Percentiles rank a stretch among this genome's conserved stretches.
Evolutionary conservation across 495 filamentous ascomycete genomes (phyloP).

Genomic region (Hyphodiscus hymeniophilus): DNA sequence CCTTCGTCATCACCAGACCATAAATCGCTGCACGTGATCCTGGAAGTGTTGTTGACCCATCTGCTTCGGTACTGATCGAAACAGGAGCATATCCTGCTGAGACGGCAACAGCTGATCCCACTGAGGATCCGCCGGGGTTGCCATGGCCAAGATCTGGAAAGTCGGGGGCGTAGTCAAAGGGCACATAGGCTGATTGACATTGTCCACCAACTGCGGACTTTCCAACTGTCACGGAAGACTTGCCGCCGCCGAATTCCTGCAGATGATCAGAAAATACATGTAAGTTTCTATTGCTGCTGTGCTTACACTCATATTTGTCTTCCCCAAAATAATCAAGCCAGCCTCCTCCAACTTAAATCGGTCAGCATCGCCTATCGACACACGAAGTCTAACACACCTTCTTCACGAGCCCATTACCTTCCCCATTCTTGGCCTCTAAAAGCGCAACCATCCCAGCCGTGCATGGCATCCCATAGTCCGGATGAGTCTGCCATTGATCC

Average conservation of each 20-base stretch:
- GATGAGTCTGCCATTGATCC: neutral
- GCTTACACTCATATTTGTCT: neutral
- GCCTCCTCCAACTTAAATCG: neutral
- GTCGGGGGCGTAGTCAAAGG: neutral
- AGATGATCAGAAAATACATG: neutral
- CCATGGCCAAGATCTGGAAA: neutral
- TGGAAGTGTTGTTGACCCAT: conserved; percentile 33
- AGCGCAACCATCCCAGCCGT: neutral
- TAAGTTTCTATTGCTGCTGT: neutral
- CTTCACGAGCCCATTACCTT: neutral
- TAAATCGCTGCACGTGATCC: conserved; percentile 34
- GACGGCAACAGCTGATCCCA: conserved; percentile 40
- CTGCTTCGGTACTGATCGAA: conserved; percentile 38
- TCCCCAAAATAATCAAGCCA: neutral
- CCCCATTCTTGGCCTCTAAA: neutral
- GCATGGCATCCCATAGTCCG: neutral
- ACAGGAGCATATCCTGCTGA: conserved; percentile 37
- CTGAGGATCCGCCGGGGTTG: conserved; percentile 32
- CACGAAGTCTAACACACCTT: neutral
- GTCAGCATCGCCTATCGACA: neutral
- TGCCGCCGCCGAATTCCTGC: conserved; percentile 1
- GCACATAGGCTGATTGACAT: conserved; percentile 33
- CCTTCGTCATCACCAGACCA: neutral
- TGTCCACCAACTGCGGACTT: conserved; percentile 38
- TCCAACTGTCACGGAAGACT: conserved; percentile 24